A percentile compares a stretch with the other conserved stretches of the same genome.
These are phyloP conservation scores for Lactarius indigo DNA, from an alignment of 768 basidiomycete species.

Conservation along the genomic window DNA sequence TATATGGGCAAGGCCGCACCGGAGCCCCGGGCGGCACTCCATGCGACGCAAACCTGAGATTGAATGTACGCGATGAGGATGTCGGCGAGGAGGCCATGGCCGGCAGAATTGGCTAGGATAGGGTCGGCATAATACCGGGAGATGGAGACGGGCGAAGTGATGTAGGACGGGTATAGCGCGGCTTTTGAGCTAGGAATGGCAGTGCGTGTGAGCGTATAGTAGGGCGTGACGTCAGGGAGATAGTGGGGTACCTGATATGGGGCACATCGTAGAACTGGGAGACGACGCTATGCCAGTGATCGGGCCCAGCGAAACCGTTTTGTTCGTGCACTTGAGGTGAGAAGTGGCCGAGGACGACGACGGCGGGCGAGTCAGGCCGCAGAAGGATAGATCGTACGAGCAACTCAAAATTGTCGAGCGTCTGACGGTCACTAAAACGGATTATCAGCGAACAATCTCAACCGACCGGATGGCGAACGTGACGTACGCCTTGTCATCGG, in stretches of 20 bases:
- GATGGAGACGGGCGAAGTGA: slow-evolving; percentile 62
- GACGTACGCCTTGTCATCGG: slow-evolving; percentile 82
- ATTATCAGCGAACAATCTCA: not conserved
- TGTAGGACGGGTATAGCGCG: slow-evolving; percentile 76
- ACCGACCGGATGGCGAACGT: not conserved
- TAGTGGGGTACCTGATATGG: slow-evolving; percentile 58
- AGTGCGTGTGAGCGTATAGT: not conserved
- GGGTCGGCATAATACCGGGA: slow-evolving; percentile 77
- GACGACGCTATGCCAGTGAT: slow-evolving; percentile 84
- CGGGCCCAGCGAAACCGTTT: slow-evolving; percentile 85
- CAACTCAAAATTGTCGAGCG: slow-evolving; percentile 84
- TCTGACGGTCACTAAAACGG: slow-evolving; percentile 54
- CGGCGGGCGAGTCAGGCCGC: slow-evolving; percentile 86
- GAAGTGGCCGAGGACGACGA: slow-evolving; percentile 95
- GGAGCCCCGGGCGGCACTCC: slow-evolving; percentile 52
- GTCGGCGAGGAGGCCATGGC: slow-evolving; percentile 88
- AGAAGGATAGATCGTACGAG: slow-evolving; percentile 89
- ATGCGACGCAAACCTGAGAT: slow-evolving; percentile 81
- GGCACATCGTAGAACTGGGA: slow-evolving; percentile 98
- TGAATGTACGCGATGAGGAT: slow-evolving; percentile 90
- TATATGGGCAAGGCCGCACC: slow-evolving; percentile 23
- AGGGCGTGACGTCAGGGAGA: not conserved
- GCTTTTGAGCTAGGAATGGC: slow-evolving; percentile 60
- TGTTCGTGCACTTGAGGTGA: slow-evolving; percentile 75
- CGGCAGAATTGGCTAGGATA: slow-evolving; percentile 71